Base-by-base conservation (phyloP, 352 stramenopile genomes). In the Saprolegnia diclina region DNA sequence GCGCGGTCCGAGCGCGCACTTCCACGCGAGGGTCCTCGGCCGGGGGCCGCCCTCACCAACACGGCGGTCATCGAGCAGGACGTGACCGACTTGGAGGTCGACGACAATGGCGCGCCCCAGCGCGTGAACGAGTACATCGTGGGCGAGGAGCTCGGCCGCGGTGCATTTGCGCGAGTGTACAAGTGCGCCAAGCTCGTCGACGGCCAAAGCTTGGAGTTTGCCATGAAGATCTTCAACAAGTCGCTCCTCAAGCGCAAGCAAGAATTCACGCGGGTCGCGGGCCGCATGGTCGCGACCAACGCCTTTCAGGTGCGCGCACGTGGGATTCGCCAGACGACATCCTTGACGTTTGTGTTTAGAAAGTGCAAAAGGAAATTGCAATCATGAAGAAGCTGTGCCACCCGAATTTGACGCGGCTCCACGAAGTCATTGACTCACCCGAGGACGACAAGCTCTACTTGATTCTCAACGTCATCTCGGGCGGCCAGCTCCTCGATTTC, bases 161-260 rank as follows among this genome's bases (percentile, higher is more conserved):
- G 85, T 65, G 81, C 85, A 14, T 91, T 90, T 71, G 89, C 85
- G 19, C 88, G 89, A 65, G 85, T 93, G 19, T 91, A 90, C 52
- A 66, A 81, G 14, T 88, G 82, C 56, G 9, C 11, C 24, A 56
- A 80, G 59, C 79, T 83, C 55, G 71, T 76, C 19, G 62, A 72
- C 9, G 81, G 9, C 4, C 18, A 35, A 35, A 35, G 5, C 62
- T 9, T 63, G 91, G 83, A 54, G 35, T 59, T 59, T 24, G 65
- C 65, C 54, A 65, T 72, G 19, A 72, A 72, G 67, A 44, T 72
- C 9, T 65, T 72, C 55, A 72, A 72, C 65, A 72, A 72, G 54
- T 72, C 65, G 55, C 57, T 72, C 5, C 57, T 72, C 5, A 72
- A 72, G 24, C 65, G 65, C 38, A 72, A 72, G 57, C 55, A 53